A percentile compares a stretch with the other conserved stretches of the same genome.
Conservation (phyloP, 805 yeast genomes). For the Candida ponderosae region DNA sequence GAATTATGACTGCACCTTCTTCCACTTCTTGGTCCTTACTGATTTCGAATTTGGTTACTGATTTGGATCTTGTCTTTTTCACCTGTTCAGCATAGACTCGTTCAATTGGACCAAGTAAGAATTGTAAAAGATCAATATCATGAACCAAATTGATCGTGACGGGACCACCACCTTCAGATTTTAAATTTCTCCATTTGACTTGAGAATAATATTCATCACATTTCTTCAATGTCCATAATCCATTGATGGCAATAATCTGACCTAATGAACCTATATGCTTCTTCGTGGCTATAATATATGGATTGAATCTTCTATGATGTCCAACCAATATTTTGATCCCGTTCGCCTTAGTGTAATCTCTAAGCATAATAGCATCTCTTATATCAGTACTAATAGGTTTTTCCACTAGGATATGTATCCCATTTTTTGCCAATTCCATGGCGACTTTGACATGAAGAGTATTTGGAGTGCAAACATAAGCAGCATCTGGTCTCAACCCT, state of each 20-base stretch:
- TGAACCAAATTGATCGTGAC: constrained; percentile 13
- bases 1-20: constrained; percentile 13
- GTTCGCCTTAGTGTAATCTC: constrained; percentile 3
- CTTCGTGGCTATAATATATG: constrained; percentile 13
- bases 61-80: constrained; percentile 6
- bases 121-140: constrained; percentile 13
- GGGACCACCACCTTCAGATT: constrained; percentile 12
- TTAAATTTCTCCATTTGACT: constrained; percentile 7
- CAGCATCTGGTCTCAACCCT: constrained; percentile 6
- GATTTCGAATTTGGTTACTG: neutral
- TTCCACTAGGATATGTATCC: constrained; percentile 10
- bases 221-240: constrained; percentile 13
- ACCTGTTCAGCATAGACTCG: constrained; percentile 7
- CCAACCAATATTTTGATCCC: constrained; percentile 10
- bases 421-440: constrained; percentile 4
- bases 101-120: constrained; percentile 10
- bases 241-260: constrained; percentile 12
- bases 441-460: constrained; percentile 9
- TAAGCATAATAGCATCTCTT: constrained; percentile 9
- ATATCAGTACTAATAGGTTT: constrained; percentile 12
- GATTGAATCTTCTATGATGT: constrained; percentile 16
- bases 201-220: constrained; percentile 4
- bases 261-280: constrained; percentile 9
- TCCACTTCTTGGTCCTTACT: constrained; percentile 9
- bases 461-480: constrained; percentile 14